A percentile compares a stretch with the other conserved stretches of the same genome.
Evolutionary conservation across 73 alveolate genomes (phyloP).

Genomic region (Paramecium octaurelia): DNA sequence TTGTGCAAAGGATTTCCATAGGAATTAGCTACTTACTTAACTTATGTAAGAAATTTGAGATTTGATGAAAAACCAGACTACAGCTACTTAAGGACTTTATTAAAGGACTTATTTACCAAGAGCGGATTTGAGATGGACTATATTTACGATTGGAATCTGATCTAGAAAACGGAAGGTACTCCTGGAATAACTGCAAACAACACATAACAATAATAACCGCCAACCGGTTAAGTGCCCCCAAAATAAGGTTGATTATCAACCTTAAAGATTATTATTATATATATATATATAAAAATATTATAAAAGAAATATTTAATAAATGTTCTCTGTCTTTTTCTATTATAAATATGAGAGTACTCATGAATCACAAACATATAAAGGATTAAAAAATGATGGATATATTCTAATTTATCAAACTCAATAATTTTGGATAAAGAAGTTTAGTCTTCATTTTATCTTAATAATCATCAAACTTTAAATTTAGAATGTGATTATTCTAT

Average conservation of each 20-base stretch:
- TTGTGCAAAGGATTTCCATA: conserved; percentile 84
- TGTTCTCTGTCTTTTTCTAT: not conserved
- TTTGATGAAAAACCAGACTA: conserved; percentile 95
- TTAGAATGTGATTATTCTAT: not conserved
- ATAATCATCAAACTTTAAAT: no score
- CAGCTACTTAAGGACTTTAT: conserved; percentile 62
- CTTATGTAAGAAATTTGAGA: conserved; percentile 77
- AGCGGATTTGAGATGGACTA: conserved; percentile 58
- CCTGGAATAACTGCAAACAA: not conserved
- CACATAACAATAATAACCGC: not conserved
- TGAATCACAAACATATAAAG: not conserved
- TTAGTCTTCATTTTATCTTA: no score
- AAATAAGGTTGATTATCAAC: conserved; percentile 16
- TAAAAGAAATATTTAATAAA: not conserved
- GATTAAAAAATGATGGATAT: no score
- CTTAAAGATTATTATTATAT: not conserved
- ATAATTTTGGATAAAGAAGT: not conserved
- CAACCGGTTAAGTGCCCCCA: not conserved
- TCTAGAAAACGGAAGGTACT: conserved; percentile 2
- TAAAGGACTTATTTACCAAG: conserved; percentile 53
- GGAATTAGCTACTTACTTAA: conserved; percentile 75
- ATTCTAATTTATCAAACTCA: not conserved
- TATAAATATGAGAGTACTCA: no score
- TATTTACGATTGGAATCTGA: conserved; percentile 58
- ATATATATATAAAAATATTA: not conserved